phyloP scores from a whole-genome alignment of 228 moss, liverwort and hornwort species.

The Sphagnum fallax region DNA sequence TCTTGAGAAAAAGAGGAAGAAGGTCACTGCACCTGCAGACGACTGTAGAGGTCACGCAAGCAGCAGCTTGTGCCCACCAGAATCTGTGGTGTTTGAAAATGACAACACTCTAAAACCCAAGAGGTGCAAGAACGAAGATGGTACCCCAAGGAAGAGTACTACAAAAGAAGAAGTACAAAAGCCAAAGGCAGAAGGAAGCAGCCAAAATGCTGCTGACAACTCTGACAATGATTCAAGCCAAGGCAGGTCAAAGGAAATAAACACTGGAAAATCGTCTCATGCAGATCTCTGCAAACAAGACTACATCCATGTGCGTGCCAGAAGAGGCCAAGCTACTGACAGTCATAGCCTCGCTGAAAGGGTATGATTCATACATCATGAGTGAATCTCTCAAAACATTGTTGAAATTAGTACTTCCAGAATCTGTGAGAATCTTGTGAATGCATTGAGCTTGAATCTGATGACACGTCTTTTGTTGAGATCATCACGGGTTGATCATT shows the following conservation, averaged over 20 bases:
- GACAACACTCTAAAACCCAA: constrained; percentile 16
- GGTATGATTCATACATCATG: constrained; percentile 14
- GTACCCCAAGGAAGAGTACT: constrained; percentile 1
- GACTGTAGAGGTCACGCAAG: neutral
- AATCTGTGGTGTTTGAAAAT: constrained; percentile 10
- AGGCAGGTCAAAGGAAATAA: constrained; percentile 21
- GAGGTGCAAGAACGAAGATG: constrained; percentile 27
- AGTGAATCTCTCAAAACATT: no score
- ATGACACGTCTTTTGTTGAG: neutral
- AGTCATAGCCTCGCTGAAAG: constrained; percentile 98
- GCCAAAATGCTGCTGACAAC: constrained; percentile 31
- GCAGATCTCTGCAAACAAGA: constrained; percentile 69
- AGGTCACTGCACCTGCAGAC: neutral
- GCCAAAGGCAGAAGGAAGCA: constrained; percentile 43
- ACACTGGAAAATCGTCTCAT: constrained; percentile 56
- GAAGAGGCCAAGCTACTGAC: constrained; percentile 93
- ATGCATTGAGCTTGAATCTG: no score
- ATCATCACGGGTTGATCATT: no score
- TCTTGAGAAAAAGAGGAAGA: neutral
- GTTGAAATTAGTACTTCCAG: no score
- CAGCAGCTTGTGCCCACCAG: neutral
- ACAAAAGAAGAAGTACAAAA: constrained; percentile 12
- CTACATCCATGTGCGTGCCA: constrained; percentile 86
- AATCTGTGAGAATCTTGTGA: no score
- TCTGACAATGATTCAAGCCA: constrained; percentile 10